Percentiles rank a stretch among this genome's conserved stretches.
Evolutionary conservation across 768 basidiomycete species (phyloP).

Genomic region (Termitomyces sp.): DNA sequence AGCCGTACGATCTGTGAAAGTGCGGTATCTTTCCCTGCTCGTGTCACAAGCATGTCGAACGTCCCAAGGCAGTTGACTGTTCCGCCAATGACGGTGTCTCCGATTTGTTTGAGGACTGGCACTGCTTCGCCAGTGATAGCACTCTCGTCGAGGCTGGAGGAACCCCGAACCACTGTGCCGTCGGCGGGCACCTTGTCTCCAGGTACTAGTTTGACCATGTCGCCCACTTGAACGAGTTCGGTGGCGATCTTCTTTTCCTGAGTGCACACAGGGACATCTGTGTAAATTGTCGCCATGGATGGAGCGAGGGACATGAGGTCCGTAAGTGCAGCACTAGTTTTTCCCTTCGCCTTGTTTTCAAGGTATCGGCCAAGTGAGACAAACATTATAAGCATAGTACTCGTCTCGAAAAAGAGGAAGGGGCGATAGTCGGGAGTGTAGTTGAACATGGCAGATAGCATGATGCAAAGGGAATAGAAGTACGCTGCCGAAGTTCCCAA

Average conservation of each 20-base stretch:
- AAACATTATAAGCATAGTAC: constrained; percentile 97
- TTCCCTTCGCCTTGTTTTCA: constrained; percentile 96
- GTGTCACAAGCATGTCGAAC: constrained; percentile 92
- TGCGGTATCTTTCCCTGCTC: constrained; percentile 95
- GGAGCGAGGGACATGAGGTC: constrained; percentile 95
- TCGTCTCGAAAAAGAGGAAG: constrained; percentile 95
- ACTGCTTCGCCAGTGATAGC: constrained; percentile 95
- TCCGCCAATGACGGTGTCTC: constrained; percentile 89
- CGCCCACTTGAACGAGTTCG: constrained; percentile 92
- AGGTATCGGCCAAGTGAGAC: constrained; percentile 93
- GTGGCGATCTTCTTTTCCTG: constrained; percentile 90
- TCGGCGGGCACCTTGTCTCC: constrained; percentile 97
- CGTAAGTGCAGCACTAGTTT: constrained; percentile 93
- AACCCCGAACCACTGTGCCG: constrained; percentile 81
- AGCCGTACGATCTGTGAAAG: constrained; percentile 94
- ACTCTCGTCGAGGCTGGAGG: constrained; percentile 90
- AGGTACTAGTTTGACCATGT: constrained; percentile 89
- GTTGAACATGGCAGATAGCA: constrained; percentile 64
- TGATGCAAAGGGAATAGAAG: constrained; percentile 72
- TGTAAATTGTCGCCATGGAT: constrained; percentile 93
- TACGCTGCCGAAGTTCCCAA: constrained; percentile 94
- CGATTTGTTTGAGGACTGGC: constrained; percentile 77
- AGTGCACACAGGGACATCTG: constrained; percentile 72
- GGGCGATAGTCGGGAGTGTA: constrained; percentile 67
- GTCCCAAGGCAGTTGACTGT: constrained; percentile 97